Percentiles rank a stretch among this genome's conserved stretches.
phyloP scores from a whole-genome alignment of 805 yeast species.

The Zygotorulaspora chibaensis region DNA sequence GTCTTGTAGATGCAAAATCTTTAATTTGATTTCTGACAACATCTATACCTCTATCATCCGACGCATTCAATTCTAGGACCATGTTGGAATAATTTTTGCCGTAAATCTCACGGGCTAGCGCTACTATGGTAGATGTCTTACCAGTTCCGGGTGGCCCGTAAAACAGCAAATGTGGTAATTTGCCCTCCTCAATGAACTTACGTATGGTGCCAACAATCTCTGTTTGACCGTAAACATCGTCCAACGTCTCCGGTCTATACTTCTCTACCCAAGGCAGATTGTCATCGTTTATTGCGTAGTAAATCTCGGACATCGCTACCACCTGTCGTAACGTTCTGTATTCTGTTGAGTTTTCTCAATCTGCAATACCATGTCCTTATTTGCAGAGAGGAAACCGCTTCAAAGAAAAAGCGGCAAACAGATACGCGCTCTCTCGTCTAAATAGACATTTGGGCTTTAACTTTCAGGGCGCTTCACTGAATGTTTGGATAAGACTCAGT shows the following conservation, averaged over 20 bases:
- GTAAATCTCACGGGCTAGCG: conserved; percentile 80
- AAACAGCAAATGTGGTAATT: conserved; percentile 85
- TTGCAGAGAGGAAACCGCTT: too few species aligned
- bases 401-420: too few species aligned
- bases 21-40: conserved; percentile 97
- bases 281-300: conserved; percentile 30
- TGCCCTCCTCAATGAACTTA: conserved; percentile 76
- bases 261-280: conserved; percentile 91
- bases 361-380: too few species aligned
- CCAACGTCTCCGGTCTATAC: conserved; percentile 79
- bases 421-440: too few species aligned
- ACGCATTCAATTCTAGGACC: conserved; percentile 93
- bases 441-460: too few species aligned
- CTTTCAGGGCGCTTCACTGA: too few species aligned
- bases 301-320: conserved; percentile 4
- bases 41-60: conserved; percentile 96
- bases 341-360: background rate
- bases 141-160: conserved; percentile 97
- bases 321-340: background rate
- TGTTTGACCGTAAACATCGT: conserved; percentile 88
- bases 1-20: conserved; percentile 93
- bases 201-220: conserved; percentile 82
- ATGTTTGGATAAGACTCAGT: too few species aligned
- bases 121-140: conserved; percentile 82
- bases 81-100: conserved; percentile 79